Base-by-base conservation (phyloP, 2,329 filamentous ascomycete genomes). In the Aspergillus tubingensis region DNA sequence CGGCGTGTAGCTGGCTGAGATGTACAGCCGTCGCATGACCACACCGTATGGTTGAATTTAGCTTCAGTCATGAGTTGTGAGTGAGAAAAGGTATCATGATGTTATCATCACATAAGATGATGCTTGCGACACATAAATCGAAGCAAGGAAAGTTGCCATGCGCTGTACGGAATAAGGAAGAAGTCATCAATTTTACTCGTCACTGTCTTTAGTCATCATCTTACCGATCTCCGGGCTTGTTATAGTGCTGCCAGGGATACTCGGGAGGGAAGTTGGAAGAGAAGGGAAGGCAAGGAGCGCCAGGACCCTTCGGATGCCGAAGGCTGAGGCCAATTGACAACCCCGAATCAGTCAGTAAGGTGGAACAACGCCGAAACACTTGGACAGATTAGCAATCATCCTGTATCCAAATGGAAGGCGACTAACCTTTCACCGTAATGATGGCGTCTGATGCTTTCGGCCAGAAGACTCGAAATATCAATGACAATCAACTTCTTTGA, bases 401-500 rank as follows among this genome's bases (percentile, higher is more conserved):
- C 15, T 11, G n/a, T 19, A 23, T 10, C 39, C 39, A 23, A 64
- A 63, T 68, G 81, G 82, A 63, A 83, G 86, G 71, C 91, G 90
- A 65, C 89, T 89, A 80, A 79, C 78, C 77, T 80, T 76, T 97
- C 94, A 77, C 95, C 95, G 72, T 98, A 95, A 77, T 99, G 94
- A 75, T 98, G 98, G 70, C 95, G 88, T 70, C 95, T 86, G 68
- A 99, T 98, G 54, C 93, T 92, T 78, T 99, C 95, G 4, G 92
- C 87, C 43, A 99, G 82, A 54, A 99, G 82, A 72, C 89, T 91
- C 25, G 93, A 96, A 15, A 99, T 85, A 71, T 97, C 93, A 60
- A 99, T 86, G 36, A 97, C 85, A 59, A 96, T 87, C 70, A 99
- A 83, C 82, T 99, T 99, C 79, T 85, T 88, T 55, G 87, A 88